Base-by-base conservation (phyloP, 208 protist genomes). In the Acanthamoeba triangularis region DNA sequence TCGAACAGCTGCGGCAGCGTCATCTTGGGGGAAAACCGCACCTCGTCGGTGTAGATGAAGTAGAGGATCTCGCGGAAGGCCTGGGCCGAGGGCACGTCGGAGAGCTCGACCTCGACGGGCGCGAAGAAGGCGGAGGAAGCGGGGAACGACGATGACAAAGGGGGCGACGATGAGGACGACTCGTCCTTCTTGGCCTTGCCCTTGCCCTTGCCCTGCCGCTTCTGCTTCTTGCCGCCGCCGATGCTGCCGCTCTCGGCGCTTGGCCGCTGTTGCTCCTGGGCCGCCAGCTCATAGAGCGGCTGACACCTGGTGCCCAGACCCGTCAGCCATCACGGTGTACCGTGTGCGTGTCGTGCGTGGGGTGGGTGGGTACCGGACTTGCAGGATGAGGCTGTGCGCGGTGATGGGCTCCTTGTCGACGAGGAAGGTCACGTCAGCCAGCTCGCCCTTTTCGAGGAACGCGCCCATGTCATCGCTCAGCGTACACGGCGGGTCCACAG, bases 381-480 rank as follows among this genome's bases (percentile, higher is more conserved):
- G 74, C 16, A 82, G 33, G 74, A 82, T 82, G 74, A 82, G 74
- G 41, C 74, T 82, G 74, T 82, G 74, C 3, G 74, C 74, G 37
- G 33, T 23, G 74, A 52, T 52, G 74, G 33, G 1, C 74, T 82
- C 74, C 30, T 25, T 67, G 25, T 30, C 61, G 3, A 82, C 25
- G 41, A 44, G 23, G 41, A 82, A 82, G 30, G 41, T 10, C 1
- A 82, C 37, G 41, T 82, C 74, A 13, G 37, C 33, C 41, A 82
- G 25, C 30, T 82, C 74, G 5, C 30, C 20, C 37, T 41, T 82
- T 11, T 82, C 74, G 37, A 41, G n/a, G 33, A 82, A 49, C 7
- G 37, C 41, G 16, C 74, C 74, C 74, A 82, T 82, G 41, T 82
- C 74, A 23, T 82, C 74, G 35, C 74, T 82, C 74, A 82, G 41